Evolutionary conservation across 2,329 filamentous ascomycete genomes (phyloP), one percentile per base, ranked within the genome.

Genomic region (Blastomyces gilchristii): DNA sequence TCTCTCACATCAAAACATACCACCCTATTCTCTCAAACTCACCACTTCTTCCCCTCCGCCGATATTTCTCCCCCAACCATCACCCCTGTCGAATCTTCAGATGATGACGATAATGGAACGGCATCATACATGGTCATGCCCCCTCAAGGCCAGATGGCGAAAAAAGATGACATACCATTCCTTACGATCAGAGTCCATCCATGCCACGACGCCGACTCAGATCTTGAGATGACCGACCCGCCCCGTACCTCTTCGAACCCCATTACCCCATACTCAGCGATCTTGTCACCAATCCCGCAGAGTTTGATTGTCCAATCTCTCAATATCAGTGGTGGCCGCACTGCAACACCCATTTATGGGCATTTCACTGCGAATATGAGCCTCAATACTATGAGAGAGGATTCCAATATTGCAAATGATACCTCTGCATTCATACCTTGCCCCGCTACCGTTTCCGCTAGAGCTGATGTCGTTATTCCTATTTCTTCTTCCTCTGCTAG

Each of bases 1-100:
- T 72, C 69, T 22, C 68, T 69, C 49, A 67, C 64, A 58, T 64
- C 64, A 28, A 66, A 65, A 53, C 69, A 69, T 56, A 67, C 61
- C n/a, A 60, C 62, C 8, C 61, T 65, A 16, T 65, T 68, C 50
- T 60, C 67, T 31, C 67, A 69, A 60, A 56, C 52, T 56, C 61
- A 64, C 45, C 68, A 67, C 18, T 59, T 65, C 57, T 49, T 62
- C 8, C 25, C 56, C 18, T 22, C 45, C 18, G 56, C 31, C 12
- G 56, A 58, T 18, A 58, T 43, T 41, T 65, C 65, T 11, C 37
- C 37, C 12, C 63, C 58, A 11, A 66, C 68, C 37, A 64, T 75
- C n/a, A 77, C 73, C 1, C 74, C 75, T 0, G 69, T 68, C 22
- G 73, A 77, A 45, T 74, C 75, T 1, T 75, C 72, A 11, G 72